Evolutionary conservation across 331 rosid genomes (phyloP).

Genomic region (Acacia concinna): DNA sequence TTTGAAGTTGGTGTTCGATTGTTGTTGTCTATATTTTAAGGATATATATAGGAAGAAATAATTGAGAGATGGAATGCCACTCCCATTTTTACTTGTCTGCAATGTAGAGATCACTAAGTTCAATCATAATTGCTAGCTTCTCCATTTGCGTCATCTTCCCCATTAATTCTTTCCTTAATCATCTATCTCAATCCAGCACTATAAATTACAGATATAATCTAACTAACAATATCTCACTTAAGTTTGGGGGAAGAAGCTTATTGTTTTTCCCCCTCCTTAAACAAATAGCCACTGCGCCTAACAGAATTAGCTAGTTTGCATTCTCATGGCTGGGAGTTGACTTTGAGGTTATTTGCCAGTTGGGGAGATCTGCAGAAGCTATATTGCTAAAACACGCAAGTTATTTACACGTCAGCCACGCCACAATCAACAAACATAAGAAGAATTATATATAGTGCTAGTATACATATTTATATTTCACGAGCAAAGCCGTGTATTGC

Average conservation of each 20-base stretch:
- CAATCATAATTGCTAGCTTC: background rate
- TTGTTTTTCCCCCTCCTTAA: background rate
- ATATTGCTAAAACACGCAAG: background rate
- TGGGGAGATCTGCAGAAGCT: background rate
- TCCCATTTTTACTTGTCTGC: background rate
- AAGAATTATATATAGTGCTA: background rate
- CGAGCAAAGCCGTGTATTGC: background rate
- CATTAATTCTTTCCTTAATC: background rate
- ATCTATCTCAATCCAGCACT: background rate
- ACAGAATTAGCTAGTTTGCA: background rate
- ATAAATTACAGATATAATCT: background rate
- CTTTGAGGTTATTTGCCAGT: background rate
- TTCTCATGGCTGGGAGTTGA: background rate
- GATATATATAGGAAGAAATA: background rate
- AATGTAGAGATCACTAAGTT: background rate
- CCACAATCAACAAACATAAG: background rate
- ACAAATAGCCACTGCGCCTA: background rate
- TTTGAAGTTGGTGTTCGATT: background rate
- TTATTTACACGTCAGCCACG: background rate
- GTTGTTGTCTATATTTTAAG: background rate
- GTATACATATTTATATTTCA: background rate
- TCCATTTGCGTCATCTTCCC: background rate
- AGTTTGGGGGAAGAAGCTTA: background rate
- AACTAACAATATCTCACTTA: background rate
- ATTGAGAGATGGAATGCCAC: background rate